These are phyloP conservation scores for Candida palmyrensis DNA, from an alignment of 805 yeast genomes.

Conservation along the genomic window DNA sequence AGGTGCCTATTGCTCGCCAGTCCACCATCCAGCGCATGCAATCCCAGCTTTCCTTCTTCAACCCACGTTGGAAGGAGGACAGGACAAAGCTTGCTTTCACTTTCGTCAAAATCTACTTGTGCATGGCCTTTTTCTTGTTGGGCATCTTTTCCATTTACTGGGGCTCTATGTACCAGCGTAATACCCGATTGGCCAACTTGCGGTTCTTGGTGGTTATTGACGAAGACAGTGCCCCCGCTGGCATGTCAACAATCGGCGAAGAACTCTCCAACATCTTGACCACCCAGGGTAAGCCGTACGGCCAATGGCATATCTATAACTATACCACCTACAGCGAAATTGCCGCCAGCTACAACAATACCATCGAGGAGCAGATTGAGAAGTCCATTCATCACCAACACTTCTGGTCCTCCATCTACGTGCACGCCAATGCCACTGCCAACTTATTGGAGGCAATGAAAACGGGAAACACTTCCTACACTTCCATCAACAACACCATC, in stretches of 20 bases:
- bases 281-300: slow-evolving; percentile 21
- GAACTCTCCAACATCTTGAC: slow-evolving; percentile 25
- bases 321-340: slow-evolving; percentile 18
- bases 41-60: slow-evolving; percentile 27
- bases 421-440: slow-evolving; percentile 43
- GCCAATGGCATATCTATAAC: slow-evolving; percentile 34
- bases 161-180: slow-evolving; percentile 33
- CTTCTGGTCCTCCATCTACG: slow-evolving; percentile 61
- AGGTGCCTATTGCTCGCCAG: slow-evolving; percentile 1
- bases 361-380: slow-evolving; percentile 33
- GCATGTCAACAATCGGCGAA: slow-evolving; percentile 48
- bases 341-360: slow-evolving; percentile 23
- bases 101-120: slow-evolving; percentile 16
- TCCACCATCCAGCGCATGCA: slow-evolving; percentile 19
- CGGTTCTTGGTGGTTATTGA: slow-evolving; percentile 31
- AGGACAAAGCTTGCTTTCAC: slow-evolving; percentile 15
- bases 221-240: slow-evolving; percentile 13
- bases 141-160: slow-evolving; percentile 35
- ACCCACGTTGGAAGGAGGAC: slow-evolving; percentile 15
- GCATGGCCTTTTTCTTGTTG: slow-evolving; percentile 33
- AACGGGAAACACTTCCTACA: slow-evolving; percentile 23
- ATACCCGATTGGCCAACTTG: slow-evolving; percentile 25
- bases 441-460: slow-evolving; percentile 36
- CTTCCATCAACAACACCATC: slow-evolving; percentile 25
- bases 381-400: slow-evolving; percentile 47